Base-by-base conservation (phyloP, 2,329 filamentous ascomycete species). In the Leptographium lundbergii region DNA sequence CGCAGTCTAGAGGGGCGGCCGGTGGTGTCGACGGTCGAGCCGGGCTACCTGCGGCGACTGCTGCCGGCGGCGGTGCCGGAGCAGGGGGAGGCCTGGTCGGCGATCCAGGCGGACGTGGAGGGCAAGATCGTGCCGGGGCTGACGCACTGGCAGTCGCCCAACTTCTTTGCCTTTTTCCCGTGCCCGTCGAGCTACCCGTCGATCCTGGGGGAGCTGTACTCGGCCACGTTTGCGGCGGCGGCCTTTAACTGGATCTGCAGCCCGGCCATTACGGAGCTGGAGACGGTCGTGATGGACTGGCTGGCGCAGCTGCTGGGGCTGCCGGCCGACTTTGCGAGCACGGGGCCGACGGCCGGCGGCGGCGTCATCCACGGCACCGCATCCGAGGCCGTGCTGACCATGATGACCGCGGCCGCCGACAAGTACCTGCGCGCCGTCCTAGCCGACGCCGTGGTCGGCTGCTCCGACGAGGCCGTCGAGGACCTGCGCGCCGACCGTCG, bases 171-270 rank as follows among this genome's bases (percentile, higher is more conserved):
- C 52, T 97, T 95, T 77, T 97, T 94, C 73, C 88, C 92, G 1
- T 89, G 89, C 56, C 85, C 83, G 27, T 85, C 86, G 57, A 89
- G 87, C 42, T 96, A 87, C 69, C 91, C 92, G 0, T 82, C 85
- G 32, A 92, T 96, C 71, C 80, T 97, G 13, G 92, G 90, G 24
- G 92, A 97, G 73, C 85, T 97, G 76, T 97, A 96, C 77, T 89
- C 85, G 51, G 86, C 89, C 6, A 87, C 90, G 7, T 91, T 96
- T 73, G 94, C 85, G 14, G 89, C 89, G 19, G 90, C 92, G 1
- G 90, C 90, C 47, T 97, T 97, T 78, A 97, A 97, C 73, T 97
- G 92, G 92, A 85, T 96, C 63, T 96, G 92, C 73, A 91, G 86
- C 6, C 92, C 92, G 0, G 91, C 88, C 7, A 86, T 94, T 22